phyloP scores from a whole-genome alignment of 768 basidiomycete species.

The Dictyophora rubrovolvata region DNA sequence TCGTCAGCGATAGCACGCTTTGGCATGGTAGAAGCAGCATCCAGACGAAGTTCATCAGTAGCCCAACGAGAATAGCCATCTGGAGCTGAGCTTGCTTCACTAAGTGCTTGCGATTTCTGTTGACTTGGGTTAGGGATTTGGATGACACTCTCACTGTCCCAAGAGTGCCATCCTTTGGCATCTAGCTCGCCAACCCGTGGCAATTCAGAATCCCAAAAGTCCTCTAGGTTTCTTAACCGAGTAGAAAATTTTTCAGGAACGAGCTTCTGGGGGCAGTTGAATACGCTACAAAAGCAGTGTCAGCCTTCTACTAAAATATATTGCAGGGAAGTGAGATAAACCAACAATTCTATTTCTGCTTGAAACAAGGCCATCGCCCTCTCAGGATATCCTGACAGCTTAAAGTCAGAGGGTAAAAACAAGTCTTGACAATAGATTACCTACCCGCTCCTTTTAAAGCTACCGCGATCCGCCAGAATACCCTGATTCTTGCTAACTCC shows the following conservation, averaged over 20 bases:
- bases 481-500: constrained; percentile 45
- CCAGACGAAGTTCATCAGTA: constrained; percentile 39
- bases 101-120: neutral
- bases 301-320: neutral
- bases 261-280: constrained; percentile 42
- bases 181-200: constrained; percentile 63
- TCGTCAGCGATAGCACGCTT: constrained; percentile 42
- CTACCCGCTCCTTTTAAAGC: constrained; percentile 59
- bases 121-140: neutral
- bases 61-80: constrained; percentile 70
- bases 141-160: constrained; percentile 39
- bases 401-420: neutral
- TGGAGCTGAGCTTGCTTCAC: neutral
- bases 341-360: constrained; percentile 75
- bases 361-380: constrained; percentile 71
- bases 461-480: constrained; percentile 63
- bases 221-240: constrained; percentile 54
- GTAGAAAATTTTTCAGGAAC: constrained; percentile 31
- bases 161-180: constrained; percentile 60
- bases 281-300: constrained; percentile 36
- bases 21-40: constrained; percentile 37
- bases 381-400: constrained; percentile 52
- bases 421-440: constrained; percentile 10
- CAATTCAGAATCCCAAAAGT: constrained; percentile 77
- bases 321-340: constrained; percentile 10